A percentile compares a stretch with the other conserved stretches of the same genome.
These are phyloP conservation scores for Cicer bijugum DNA, from an alignment of 306 rosid genomes.

Conservation along the genomic window DNA sequence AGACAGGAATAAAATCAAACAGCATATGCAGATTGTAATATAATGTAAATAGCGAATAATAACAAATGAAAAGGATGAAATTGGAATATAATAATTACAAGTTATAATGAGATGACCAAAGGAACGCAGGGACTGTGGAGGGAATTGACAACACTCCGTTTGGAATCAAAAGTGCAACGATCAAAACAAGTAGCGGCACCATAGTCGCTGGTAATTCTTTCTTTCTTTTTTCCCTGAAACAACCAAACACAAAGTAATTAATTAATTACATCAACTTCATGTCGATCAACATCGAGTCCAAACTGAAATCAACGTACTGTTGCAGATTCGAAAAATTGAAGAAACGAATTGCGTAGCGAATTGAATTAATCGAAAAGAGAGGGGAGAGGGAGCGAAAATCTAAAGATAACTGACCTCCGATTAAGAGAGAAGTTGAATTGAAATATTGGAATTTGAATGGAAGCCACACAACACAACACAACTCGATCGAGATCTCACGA, in stretches of 20 bases:
- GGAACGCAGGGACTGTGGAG: constrained; percentile 82
- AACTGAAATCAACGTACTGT: constrained; percentile 5
- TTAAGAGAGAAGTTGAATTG: no score
- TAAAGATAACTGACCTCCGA: constrained; percentile 3
- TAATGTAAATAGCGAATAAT: not conserved
- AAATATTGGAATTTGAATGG: no score
- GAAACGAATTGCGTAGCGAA: not conserved
- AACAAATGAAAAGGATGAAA: not conserved
- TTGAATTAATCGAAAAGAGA: constrained; percentile 10
- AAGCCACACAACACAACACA: not conserved
- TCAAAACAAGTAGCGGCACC: constrained; percentile 51
- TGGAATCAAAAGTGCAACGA: constrained; percentile 50
- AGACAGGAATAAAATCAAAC: constrained; percentile 10
- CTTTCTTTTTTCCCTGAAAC: constrained; percentile 45
- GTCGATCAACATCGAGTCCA: constrained; percentile 30
- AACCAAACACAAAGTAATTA: constrained; percentile 16
- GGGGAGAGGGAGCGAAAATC: not conserved
- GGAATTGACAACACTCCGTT: constrained; percentile 48
- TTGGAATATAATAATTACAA: constrained; percentile 9
- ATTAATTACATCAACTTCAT: not conserved
- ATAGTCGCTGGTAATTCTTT: constrained; percentile 32
- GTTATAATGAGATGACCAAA: constrained; percentile 76
- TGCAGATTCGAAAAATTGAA: constrained; percentile 23
- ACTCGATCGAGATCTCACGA: not conserved
- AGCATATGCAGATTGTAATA: not conserved